These are phyloP conservation scores for Neurospora sp. DNA, from an alignment of 2,329 filamentous ascomycete species.

Conservation along the genomic window DNA sequence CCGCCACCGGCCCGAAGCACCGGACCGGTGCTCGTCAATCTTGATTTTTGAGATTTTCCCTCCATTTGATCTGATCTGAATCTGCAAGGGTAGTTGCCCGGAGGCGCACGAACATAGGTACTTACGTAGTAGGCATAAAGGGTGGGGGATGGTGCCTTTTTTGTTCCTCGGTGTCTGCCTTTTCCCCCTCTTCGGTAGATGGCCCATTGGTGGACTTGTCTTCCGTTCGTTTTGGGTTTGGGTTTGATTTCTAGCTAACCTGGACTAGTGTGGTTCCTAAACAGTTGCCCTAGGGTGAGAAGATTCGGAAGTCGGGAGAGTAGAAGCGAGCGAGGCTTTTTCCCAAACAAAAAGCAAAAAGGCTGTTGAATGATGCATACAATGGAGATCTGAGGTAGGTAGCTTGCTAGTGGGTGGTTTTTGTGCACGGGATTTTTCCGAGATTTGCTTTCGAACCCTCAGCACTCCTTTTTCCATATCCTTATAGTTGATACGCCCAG, in stretches of 20 bases:
- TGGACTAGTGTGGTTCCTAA: not conserved
- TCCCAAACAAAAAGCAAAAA: too few species aligned
- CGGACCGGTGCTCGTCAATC: not conserved
- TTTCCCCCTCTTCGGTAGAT: not conserved
- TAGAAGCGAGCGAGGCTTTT: not conserved
- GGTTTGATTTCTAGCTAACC: too few species aligned
- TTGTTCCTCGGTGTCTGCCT: not conserved
- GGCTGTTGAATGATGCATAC: too few species aligned
- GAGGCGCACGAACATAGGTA: not conserved
- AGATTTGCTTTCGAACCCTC: too few species aligned
- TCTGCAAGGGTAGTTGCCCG: not conserved
- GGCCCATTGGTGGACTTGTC: not conserved
- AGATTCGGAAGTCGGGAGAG: not conserved
- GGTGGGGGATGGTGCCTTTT: not conserved
- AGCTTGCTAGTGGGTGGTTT: not conserved
- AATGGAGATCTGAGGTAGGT: not conserved
- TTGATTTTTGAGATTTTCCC: not conserved
- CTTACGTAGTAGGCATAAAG: not conserved
- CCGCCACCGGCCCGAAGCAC: not conserved
- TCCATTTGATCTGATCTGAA: not conserved
- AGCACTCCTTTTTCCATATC: not conserved
- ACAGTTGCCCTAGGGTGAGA: not conserved
- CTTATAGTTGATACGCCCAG: not conserved
- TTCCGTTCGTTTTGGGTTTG: not conserved
- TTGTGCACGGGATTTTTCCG: not conserved